Percentiles rank a stretch among this genome's conserved stretches.
Evolutionary conservation across 2,329 filamentous ascomycete species (phyloP).

Genomic region (Aspergillus sp.): DNA sequence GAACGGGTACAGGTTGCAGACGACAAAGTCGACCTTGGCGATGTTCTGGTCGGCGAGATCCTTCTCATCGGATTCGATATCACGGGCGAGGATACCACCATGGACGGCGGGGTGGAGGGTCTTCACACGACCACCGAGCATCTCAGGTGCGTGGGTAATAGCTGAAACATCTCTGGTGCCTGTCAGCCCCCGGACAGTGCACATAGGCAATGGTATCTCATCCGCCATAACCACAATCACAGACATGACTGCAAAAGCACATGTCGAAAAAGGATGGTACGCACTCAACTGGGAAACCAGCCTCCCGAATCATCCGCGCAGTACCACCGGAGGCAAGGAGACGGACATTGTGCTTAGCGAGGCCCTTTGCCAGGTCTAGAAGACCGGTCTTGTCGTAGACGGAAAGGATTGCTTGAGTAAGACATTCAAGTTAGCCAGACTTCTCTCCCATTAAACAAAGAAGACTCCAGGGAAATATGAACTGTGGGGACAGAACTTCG

Average conservation of each 20-base stretch:
- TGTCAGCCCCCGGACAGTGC: conserved; percentile 4
- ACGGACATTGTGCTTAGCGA: conserved; percentile 84
- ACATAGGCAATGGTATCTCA: neutral
- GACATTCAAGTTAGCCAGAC: conserved; percentile 10
- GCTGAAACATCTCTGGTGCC: conserved; percentile 81
- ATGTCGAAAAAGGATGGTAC: conserved; percentile 32
- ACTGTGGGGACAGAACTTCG: conserved; percentile 16
- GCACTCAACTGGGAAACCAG: conserved; percentile 91
- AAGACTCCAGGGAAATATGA: conserved; percentile 14
- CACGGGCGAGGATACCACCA: conserved; percentile 80
- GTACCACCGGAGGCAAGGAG: conserved; percentile 94
- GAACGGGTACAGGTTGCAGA: conserved; percentile 99
- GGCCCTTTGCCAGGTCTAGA: conserved; percentile 86
- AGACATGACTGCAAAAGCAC: neutral
- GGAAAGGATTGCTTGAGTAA: conserved; percentile 76
- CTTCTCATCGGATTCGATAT: conserved; percentile 94
- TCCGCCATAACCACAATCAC: neutral
- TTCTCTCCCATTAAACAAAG: conserved; percentile 2
- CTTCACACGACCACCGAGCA: conserved; percentile 91
- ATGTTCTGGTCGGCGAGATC: conserved; percentile 95
- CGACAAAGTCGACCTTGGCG: conserved; percentile 89
- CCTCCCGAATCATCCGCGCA: conserved; percentile 93
- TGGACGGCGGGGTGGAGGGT: conserved; percentile 94
- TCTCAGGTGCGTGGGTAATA: conserved; percentile 95
- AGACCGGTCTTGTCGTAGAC: conserved; percentile 99